Evolutionary conservation across 2,329 filamentous ascomycete genomes (phyloP).

Genomic region (Sclerotinia spermophila): DNA sequence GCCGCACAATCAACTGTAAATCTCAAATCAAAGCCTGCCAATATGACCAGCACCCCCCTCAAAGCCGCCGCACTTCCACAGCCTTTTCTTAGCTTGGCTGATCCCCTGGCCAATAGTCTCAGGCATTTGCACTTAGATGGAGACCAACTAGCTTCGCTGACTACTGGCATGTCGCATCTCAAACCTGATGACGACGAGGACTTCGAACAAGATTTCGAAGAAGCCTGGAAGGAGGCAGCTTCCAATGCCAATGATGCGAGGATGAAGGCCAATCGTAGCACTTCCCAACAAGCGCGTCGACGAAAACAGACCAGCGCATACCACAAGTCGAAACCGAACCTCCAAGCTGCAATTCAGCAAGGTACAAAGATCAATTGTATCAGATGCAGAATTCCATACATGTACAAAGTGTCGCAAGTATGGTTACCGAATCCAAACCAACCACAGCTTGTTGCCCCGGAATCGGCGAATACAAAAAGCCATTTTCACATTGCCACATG

Average conservation of each 20-base stretch:
- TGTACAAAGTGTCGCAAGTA: background rate
- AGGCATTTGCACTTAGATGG: background rate
- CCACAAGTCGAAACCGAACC: too few species aligned
- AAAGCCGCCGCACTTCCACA: too few species aligned
- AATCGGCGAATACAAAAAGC: background rate
- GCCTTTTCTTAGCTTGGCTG: background rate
- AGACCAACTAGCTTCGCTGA: background rate
- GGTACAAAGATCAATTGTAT: background rate
- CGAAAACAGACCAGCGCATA: too few species aligned
- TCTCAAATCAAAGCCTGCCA: background rate
- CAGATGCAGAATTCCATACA: background rate
- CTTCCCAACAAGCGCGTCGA: background rate
- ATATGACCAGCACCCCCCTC: background rate
- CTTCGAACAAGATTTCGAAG: background rate
- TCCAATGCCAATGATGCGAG: background rate
- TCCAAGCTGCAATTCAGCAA: background rate
- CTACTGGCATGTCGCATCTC: rapidly evolving
- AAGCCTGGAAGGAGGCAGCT: background rate
- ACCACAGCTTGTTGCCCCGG: background rate
- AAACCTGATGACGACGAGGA: background rate
- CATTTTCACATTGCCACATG: background rate
- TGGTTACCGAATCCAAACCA: background rate
- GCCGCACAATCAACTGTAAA: background rate
- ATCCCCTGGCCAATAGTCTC: background rate
- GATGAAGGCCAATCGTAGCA: background rate